These are phyloP conservation scores for Phycomyces blakesleeanus DNA, from an alignment of 192 early-diverging fungal genomes.

Conservation along the genomic window DNA sequence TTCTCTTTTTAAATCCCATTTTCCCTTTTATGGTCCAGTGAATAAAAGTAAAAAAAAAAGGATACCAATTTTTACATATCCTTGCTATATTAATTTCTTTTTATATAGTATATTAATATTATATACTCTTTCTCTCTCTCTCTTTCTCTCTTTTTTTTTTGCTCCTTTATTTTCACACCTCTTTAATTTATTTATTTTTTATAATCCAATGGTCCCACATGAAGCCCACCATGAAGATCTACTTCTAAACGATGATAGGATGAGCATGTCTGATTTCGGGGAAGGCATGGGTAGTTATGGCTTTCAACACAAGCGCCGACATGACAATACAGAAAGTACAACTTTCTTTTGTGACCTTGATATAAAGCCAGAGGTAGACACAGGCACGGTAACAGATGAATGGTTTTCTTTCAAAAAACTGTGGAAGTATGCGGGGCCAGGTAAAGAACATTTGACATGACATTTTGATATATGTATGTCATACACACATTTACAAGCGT, in stretches of 20 bases:
- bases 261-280: neutral
- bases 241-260: neutral
- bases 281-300: too few species aligned
- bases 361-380: constrained; percentile 17
- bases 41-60: too few species aligned
- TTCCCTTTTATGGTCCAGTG: too few species aligned
- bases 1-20: too few species aligned
- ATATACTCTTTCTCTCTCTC: too few species aligned
- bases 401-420: constrained; percentile 61
- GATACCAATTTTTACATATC: too few species aligned
- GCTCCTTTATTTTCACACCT: neutral
- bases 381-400: constrained; percentile 10
- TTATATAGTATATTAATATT: neutral
- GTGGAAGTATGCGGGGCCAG: constrained; percentile 63
- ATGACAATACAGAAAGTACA: too few species aligned
- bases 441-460: constrained; percentile 25
- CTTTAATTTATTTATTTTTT: too few species aligned
- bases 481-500: neutral
- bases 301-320: too few species aligned
- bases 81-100: too few species aligned
- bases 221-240: neutral
- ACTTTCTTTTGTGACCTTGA: neutral
- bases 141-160: too few species aligned
- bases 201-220: constrained; percentile 19
- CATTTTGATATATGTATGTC: neutral